phyloP scores from a whole-genome alignment of 148 eudicot species.

The Chenopodium album region DNA sequence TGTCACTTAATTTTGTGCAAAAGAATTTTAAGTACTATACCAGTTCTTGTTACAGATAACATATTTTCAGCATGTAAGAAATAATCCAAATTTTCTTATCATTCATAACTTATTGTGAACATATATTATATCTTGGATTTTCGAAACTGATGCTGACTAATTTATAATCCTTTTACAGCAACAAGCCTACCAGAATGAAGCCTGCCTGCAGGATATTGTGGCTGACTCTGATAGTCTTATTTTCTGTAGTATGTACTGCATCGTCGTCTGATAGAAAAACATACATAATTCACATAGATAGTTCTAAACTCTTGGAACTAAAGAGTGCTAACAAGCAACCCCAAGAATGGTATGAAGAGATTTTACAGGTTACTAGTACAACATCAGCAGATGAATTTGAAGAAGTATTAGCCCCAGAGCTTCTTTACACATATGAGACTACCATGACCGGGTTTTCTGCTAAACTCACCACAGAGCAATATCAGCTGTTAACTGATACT shows the following conservation, averaged over 20 bases:
- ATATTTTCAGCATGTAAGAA: too few species aligned
- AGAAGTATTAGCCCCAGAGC: constrained; percentile 37
- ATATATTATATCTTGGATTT: neutral
- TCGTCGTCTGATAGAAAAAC: constrained; percentile 29
- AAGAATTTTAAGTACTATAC: neutral
- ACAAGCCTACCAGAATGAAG: constrained; percentile 28
- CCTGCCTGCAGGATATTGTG: constrained; percentile 19
- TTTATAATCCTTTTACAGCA: neutral
- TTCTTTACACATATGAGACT: constrained; percentile 53
- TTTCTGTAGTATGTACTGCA: constrained; percentile 29
- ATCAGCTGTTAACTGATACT: constrained; percentile 23
- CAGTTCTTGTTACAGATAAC: neutral
- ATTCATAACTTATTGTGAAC: too few species aligned
- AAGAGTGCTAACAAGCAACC: constrained; percentile 24
- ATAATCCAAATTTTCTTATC: too few species aligned
- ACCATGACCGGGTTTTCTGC: constrained; percentile 60
- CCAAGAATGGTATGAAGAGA: constrained; percentile 40
- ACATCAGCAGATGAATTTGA: constrained; percentile 20
- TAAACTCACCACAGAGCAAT: constrained; percentile 40
- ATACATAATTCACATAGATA: constrained; percentile 63
- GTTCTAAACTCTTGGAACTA: constrained; percentile 32
- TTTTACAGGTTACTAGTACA: constrained; percentile 18
- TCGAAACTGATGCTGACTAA: neutral
- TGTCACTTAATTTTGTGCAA: too few species aligned
- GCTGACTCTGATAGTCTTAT: constrained; percentile 26